phyloP scores from a whole-genome alignment of 2,329 filamentous ascomycete species.

The Penicillium sp. region DNA sequence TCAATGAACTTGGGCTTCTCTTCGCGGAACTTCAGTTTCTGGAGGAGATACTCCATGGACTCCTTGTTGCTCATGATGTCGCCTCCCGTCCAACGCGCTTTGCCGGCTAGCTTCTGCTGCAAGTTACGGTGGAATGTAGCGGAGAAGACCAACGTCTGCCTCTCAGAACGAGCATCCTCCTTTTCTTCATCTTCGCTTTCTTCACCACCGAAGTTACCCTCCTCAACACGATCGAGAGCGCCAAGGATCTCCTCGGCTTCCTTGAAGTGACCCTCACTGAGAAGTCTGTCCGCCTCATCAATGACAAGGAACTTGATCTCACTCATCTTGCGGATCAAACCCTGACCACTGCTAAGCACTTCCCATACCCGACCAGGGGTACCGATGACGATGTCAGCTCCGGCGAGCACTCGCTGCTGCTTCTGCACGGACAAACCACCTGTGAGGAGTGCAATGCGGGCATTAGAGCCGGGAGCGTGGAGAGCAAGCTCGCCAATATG shows the following conservation, averaged over 20 bases:
- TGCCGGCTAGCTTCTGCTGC: slow-evolving; percentile 81
- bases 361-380: slow-evolving; percentile 94
- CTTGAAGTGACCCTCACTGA: slow-evolving; percentile 91
- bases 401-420: slow-evolving; percentile 72
- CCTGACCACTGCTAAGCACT: slow-evolving; percentile 66
- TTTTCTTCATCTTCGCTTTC: slow-evolving; percentile 32
- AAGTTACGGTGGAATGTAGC: slow-evolving; percentile 88
- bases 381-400: slow-evolving; percentile 84
- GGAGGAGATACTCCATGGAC: slow-evolving; percentile 85
- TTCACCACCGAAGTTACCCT: no score
- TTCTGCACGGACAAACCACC: slow-evolving; percentile 92
- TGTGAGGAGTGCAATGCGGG: slow-evolving; percentile 68
- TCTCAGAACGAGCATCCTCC: slow-evolving; percentile 38
- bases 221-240: slow-evolving; percentile 70
- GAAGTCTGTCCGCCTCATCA: slow-evolving; percentile 84
- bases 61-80: slow-evolving; percentile 64
- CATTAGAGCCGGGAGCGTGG: slow-evolving; percentile 52
- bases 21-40: slow-evolving; percentile 78
- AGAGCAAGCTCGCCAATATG: slow-evolving; percentile 70
- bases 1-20: slow-evolving; percentile 84
- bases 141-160: slow-evolving; percentile 92
- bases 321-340: slow-evolving; percentile 61
- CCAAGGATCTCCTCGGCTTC: slow-evolving; percentile 82
- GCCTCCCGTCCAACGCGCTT: slow-evolving; percentile 49
- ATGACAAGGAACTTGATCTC: slow-evolving; percentile 74